These are phyloP conservation scores for Sarcodon aspratus DNA, from an alignment of 768 basidiomycete species.

Conservation along the genomic window DNA sequence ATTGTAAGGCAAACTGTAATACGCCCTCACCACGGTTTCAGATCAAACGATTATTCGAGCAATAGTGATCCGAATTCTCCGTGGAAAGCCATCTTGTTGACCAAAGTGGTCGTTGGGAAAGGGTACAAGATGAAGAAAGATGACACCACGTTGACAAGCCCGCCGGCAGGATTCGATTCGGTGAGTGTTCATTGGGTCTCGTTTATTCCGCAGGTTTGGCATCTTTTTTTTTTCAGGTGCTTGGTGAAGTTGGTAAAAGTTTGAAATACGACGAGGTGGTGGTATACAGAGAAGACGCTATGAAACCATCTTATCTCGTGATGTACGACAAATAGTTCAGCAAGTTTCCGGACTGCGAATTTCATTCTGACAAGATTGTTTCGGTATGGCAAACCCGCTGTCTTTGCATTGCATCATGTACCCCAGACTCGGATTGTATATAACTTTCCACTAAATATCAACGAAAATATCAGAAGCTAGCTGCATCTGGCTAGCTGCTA, in stretches of 20 bases:
- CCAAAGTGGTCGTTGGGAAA: conserved; percentile 64
- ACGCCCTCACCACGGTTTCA: conserved; percentile 10
- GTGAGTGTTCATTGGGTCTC: conserved; percentile 24
- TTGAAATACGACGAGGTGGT: conserved; percentile 12
- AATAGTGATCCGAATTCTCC: conserved; percentile 27
- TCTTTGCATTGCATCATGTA: too few relatives aligned
- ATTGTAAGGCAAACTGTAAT: background rate
- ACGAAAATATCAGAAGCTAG: too few relatives aligned
- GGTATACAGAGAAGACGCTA: conserved; percentile 12
- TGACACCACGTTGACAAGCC: conserved; percentile 38
- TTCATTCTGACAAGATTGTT: too few relatives aligned
- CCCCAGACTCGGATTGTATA: too few relatives aligned
- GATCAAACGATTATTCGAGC: conserved; percentile 63
- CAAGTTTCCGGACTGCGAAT: too few relatives aligned
- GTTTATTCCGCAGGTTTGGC: background rate
- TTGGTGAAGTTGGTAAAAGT: background rate
- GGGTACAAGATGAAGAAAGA: conserved; percentile 56
- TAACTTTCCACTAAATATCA: too few relatives aligned
- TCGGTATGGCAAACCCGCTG: too few relatives aligned
- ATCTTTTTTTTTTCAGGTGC: background rate
- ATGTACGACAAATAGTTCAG: conserved; percentile 3
- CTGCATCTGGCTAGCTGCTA: too few relatives aligned
- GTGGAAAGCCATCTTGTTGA: conserved; percentile 54
- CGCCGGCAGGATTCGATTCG: conserved; percentile 57
- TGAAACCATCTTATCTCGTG: conserved; percentile 9